Evolutionary conservation across 306 rosid species (phyloP), one percentile per base, ranked within the genome.

Genomic region (Begonia fuchsioides): DNA sequence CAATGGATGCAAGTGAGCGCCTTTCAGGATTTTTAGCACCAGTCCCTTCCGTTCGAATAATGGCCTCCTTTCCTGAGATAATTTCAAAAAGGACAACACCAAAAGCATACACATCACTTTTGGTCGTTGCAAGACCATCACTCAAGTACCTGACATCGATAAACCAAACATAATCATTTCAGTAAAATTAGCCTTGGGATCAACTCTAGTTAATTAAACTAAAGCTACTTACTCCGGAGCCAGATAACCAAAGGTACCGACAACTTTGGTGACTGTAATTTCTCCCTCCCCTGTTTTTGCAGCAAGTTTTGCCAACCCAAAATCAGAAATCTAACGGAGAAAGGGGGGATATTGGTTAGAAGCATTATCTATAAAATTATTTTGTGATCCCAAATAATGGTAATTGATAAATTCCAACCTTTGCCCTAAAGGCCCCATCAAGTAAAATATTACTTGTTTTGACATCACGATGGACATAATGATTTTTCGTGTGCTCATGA

Each of bases 361-460:
- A 12, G 54, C 58, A 54, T 46, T 15, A 47, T 50, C 15, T 51
- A 17, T 8, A 17, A 69, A 57, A 57, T 17, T 44, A 49, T 13
- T 44, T 43, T 6, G 15, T 52, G 54, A 61, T 16, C 19, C n/a
- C 19, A 47, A 57, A 35, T 54, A 47, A 18, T 51, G 38, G 14
- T 17, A 52, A 43, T 26, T 26, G 58, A 15, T 47, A 11, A 3
- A 57, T 14, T 13, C 8, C 45, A 62, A 84, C 98, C 87, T 90
- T 90, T 32, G 92, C 98, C 68, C 93, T 75, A 64, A 85, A 85
- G 60, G 82, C 61, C 60, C 79, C 76, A 65, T 85, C 98, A 40
- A 90, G 95, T 54, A 90, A 68, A 65, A 90, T 90, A 76, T 90
- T 90, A 83, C 94, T 90, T 41, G 98, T 85, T 74, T 90, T 90